Conservation (phyloP, 2,329 filamentous ascomycete species). For the Microsporum canis region DNA sequence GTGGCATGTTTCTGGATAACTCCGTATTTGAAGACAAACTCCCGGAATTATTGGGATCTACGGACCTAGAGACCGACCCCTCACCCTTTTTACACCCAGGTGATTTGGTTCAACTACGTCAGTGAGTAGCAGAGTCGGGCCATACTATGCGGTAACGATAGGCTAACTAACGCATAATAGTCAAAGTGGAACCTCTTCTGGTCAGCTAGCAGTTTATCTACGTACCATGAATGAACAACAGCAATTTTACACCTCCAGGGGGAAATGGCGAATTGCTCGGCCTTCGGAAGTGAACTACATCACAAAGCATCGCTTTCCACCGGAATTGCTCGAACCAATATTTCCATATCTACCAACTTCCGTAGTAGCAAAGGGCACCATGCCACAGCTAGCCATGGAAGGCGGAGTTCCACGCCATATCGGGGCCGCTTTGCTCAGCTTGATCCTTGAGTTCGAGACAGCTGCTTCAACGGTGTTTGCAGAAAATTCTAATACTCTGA, state of each 20-base stretch:
- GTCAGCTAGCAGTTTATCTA: constrained; percentile 32
- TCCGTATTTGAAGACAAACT: constrained; percentile 4
- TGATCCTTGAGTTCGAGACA: constrained; percentile 26
- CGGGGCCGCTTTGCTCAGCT: constrained; percentile 26
- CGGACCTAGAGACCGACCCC: constrained; percentile 20
- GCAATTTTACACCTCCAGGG: constrained; percentile 34
- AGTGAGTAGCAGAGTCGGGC: constrained; percentile 17
- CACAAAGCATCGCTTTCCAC: constrained; percentile 39
- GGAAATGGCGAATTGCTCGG: constrained; percentile 33
- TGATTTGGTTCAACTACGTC: constrained; percentile 29
- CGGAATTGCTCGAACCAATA: constrained; percentile 36
- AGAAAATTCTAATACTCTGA: constrained; percentile 24
- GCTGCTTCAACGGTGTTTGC: constrained; percentile 27
- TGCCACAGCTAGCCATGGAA: constrained; percentile 29
- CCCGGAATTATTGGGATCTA: constrained; percentile 5
- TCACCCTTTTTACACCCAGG: constrained; percentile 29
- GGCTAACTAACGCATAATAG: constrained; percentile 9
- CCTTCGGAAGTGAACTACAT: constrained; percentile 37
- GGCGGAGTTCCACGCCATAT: constrained; percentile 32
- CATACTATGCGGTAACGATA: constrained; percentile 12
- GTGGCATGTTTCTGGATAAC: constrained; percentile 14
- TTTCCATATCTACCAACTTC: constrained; percentile 40
- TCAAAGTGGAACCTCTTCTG: constrained; percentile 13
- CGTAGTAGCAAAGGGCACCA: constrained; percentile 18
- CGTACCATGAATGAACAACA: constrained; percentile 31